Evolutionary conservation across 306 rosid genomes (phyloP), one percentile per base, ranked within the genome.

Genomic region (Myrica gale): DNA sequence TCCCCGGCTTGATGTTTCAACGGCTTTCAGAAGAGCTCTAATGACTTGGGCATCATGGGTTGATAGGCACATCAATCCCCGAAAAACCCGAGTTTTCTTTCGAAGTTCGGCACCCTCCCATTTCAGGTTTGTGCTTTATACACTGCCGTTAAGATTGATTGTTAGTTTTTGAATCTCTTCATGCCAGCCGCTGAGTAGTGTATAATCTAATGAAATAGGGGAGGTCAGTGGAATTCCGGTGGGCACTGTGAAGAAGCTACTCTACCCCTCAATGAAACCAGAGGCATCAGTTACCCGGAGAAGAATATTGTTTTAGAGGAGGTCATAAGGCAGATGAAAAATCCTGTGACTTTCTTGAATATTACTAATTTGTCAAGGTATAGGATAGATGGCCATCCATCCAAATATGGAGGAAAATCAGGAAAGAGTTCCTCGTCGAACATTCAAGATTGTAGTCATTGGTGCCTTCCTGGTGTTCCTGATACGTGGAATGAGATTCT

Each of bases 391-490:
- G 97, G 90, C 12, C 99, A 92, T 73, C 99, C 97, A 65, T 92
- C 97, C 12, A 51, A 82, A 9, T 88, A 87, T 56, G 99, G 97
- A 76, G 88, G 88, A 76, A 88, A 80, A 73, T 15, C 72, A 42
- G 68, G 74, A 2, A 86, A 86, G 55, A 57, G 71, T 7, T 62
- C 50, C 47, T 67, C 87, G 9, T 80, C 84, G 8, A 71, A 65
- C 9, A 52, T 83, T 84, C 93, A 92, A 86, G 99, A 95, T 78
- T 95, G 98, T 78, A 95, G 98, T 79, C 98, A 90, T 84, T 95
- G 98, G 98, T 95, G 98, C 73, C 93, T 92, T 82, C 98, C 98
- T 26, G 97, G 98, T 41, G 92, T 95, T 75, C 97, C 97, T 17
- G 99, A 92, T 82, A 58, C 85, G 54, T 89, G 99, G 99, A 95